Evolutionary conservation across 345 rosid species (phyloP), one percentile per base, ranked within the genome.

Genomic region (Brassica rapa): DNA sequence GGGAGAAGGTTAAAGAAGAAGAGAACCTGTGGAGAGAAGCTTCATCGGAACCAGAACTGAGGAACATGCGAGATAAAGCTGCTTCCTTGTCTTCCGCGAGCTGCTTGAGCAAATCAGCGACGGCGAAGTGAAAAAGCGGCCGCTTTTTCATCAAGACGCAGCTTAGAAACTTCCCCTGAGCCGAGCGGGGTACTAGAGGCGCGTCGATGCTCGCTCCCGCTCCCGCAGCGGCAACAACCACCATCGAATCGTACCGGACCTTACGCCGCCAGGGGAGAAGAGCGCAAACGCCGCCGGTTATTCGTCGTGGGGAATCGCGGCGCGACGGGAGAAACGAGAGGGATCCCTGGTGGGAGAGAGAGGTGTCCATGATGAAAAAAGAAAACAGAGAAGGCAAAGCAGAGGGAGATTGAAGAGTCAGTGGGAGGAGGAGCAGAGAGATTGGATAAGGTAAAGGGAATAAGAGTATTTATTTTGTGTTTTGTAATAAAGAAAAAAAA

Each of bases 11-110:
- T 19, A 16, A 43, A 33, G 55, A 32, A 80, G 41, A 5, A 24
- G 29, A 25, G 62, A 60, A 94, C 97, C 92, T 88, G 83, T 92
- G 91, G 61, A 92, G 97, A 62, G 73, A 79, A 30, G 87, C 94
- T 74, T 90, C 94, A 46, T 89, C 89, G 51, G 95, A 88, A 73
- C 81, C 88, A 71, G 86, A 84, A 80, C 87, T 83, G 23, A 83
- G 85, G n/a, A 74, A 67, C 91, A 92, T 84, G 27, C 96, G 93
- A 60, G 83, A 27, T 6, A 83, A 71, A 4, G 97, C 88, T 8
- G 83, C 85, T 37, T 87, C 84, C 14, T 91, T 90, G 67, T 87
- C 96, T 33, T 75, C 81, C 10, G 93, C 88, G 66, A 94, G 80
- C 4, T 75, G 87, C 66, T 90, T 89, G 56, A 94, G 82, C 83